A percentile compares a stretch with the other conserved stretches of the same genome.
These are phyloP conservation scores for Globisporangium takayamanum DNA, from an alignment of 352 stramenopile genomes.

Conservation along the genomic window DNA sequence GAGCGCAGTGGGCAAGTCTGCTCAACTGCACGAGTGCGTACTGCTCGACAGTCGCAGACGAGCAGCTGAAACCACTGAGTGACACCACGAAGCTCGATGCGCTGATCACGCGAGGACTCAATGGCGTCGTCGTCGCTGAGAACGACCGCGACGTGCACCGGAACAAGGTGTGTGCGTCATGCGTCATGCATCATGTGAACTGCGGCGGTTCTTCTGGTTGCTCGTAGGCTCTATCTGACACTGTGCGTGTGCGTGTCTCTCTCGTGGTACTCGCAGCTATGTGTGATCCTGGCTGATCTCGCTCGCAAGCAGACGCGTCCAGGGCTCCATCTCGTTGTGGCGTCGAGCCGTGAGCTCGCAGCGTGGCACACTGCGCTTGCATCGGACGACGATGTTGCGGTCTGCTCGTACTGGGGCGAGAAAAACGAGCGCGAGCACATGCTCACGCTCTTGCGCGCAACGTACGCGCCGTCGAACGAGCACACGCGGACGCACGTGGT, in stretches of 20 bases:
- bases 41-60: not conserved
- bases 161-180: conserved; percentile 5
- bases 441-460: conserved; percentile 27
- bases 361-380: conserved; percentile 33
- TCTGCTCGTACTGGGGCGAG: conserved; percentile 55
- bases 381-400: conserved; percentile 17
- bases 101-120: conserved; percentile 23
- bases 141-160: conserved; percentile 11
- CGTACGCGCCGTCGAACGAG: conserved; percentile 13
- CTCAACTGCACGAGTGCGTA: not conserved
- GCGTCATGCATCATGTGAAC: not conserved
- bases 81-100: conserved; percentile 4
- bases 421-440: conserved; percentile 31
- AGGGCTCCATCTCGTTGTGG: conserved; percentile 38
- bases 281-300: conserved; percentile 24
- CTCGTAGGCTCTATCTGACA: not conserved
- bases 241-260: not conserved
- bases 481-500: conserved; percentile 36
- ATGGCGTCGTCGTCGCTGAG: conserved; percentile 18
- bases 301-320: conserved; percentile 20
- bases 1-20: not conserved
- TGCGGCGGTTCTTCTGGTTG: conserved; percentile 7
- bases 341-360: conserved; percentile 27
- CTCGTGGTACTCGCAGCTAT: conserved; percentile 14
- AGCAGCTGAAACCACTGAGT: not conserved